A percentile compares a stretch with the other conserved stretches of the same genome.
Evolutionary conservation across 805 yeast genomes (phyloP).

Genomic region (Yamadazyma tumulicola): DNA sequence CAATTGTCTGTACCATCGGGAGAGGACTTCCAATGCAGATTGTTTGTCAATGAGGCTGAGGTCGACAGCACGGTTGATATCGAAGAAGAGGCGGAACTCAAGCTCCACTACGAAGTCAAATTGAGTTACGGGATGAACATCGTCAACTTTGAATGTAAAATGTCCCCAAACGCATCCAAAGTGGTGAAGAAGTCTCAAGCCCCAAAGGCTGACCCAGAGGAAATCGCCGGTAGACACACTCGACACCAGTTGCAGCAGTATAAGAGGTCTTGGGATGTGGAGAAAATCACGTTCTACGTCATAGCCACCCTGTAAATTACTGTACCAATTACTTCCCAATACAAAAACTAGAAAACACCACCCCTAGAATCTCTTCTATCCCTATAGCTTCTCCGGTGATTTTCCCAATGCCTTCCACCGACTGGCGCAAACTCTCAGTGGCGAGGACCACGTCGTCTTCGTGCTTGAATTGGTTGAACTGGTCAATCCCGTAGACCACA

Average conservation of each 20-base stretch:
- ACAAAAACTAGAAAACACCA: slow-evolving; percentile 88
- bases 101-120: slow-evolving; percentile 35
- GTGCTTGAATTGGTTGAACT: slow-evolving; percentile 49
- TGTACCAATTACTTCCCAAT: slow-evolving; percentile 68
- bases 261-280: slow-evolving; percentile 46
- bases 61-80: slow-evolving; percentile 29
- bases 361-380: slow-evolving; percentile 85
- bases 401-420: slow-evolving; percentile 86
- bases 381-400: slow-evolving; percentile 89
- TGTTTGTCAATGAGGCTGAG: slow-evolving; percentile 37
- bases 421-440: slow-evolving; percentile 65
- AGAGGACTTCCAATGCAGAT: slow-evolving; percentile 40
- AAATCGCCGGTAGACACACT: slow-evolving; percentile 39
- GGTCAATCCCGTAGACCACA: slow-evolving; percentile 70
- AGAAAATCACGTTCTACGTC: slow-evolving; percentile 32
- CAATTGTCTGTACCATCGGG: slow-evolving; percentile 32
- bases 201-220: slow-evolving; percentile 21
- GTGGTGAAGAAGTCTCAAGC: slow-evolving; percentile 25
- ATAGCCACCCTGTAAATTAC: slow-evolving; percentile 18
- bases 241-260: slow-evolving; percentile 44
- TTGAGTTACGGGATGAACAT: slow-evolving; percentile 39
- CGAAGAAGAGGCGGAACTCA: slow-evolving; percentile 23
- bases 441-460: slow-evolving; percentile 76
- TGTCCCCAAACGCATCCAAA: slow-evolving; percentile 37
- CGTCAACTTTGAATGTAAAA: slow-evolving; percentile 38